Evolutionary conservation across 2,329 filamentous ascomycete species (phyloP).

Genomic region (Plectosphaerella plurivora): DNA sequence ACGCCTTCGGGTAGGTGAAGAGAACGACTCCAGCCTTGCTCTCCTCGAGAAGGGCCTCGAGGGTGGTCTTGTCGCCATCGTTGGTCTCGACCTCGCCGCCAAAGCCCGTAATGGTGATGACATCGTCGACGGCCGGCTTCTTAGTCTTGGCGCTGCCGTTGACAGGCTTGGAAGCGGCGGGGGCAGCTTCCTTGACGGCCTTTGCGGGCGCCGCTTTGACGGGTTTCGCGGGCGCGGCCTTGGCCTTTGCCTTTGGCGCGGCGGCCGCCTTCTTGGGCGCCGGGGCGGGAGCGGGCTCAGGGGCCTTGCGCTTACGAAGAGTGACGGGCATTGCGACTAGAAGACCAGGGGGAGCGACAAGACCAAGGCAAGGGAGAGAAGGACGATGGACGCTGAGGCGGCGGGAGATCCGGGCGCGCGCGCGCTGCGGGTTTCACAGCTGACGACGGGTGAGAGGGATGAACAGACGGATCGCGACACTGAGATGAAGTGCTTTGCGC

Average conservation of each 20-base stretch:
- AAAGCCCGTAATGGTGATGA: conserved; percentile 53
- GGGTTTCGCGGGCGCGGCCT: conserved; percentile 30
- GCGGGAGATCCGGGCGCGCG: too few species aligned
- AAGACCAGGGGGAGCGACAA: neutral
- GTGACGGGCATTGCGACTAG: conserved; percentile 46
- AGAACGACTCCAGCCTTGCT: conserved; percentile 84
- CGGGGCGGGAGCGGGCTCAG: conserved; percentile 35
- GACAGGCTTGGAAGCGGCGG: conserved; percentile 20
- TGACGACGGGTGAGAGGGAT: too few species aligned
- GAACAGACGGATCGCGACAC: too few species aligned
- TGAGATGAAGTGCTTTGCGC: too few species aligned
- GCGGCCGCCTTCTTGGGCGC: conserved; percentile 35
- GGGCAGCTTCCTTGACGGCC: conserved; percentile 19
- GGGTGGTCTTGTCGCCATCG: conserved; percentile 72
- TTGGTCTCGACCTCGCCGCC: conserved; percentile 77
- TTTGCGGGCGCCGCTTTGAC: conserved; percentile 31
- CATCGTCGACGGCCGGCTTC: conserved; percentile 49
- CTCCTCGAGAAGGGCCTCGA: conserved; percentile 75
- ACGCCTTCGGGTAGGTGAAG: conserved; percentile 94
- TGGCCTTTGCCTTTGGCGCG: conserved; percentile 18
- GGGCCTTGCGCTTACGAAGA: conserved; percentile 59
- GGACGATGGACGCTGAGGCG: neutral
- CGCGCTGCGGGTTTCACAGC: too few species aligned
- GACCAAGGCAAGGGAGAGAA: neutral
- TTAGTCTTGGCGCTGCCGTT: conserved; percentile 25